phyloP scores from a whole-genome alignment of 2,329 filamentous ascomycete genomes.

The Trichoderma semiorbis region DNA sequence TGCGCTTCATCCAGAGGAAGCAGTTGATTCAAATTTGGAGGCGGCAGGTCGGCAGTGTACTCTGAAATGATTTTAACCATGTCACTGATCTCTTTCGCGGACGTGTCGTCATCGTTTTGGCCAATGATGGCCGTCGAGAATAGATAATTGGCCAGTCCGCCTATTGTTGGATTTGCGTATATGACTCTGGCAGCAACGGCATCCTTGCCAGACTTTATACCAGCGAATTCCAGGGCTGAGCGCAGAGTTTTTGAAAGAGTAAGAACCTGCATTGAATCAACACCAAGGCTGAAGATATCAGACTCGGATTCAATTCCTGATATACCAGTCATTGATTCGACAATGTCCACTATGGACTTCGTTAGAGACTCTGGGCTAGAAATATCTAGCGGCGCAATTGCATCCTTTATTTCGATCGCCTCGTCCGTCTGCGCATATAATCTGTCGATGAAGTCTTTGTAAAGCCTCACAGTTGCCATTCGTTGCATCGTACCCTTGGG shows the following conservation, averaged over 20 bases:
- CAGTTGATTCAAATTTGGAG: conserved; percentile 22
- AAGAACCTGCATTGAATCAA: conserved; percentile 41
- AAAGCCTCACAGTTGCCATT: conserved; percentile 37
- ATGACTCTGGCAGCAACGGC: conserved; percentile 26
- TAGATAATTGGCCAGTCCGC: conserved; percentile 24
- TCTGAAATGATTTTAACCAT: conserved; percentile 25
- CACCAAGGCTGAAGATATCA: conserved; percentile 38
- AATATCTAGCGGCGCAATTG: conserved; percentile 21
- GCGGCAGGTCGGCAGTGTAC: conserved; percentile 30
- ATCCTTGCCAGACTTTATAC: conserved; percentile 17
- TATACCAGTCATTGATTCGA: conserved; percentile 20
- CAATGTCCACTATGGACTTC: conserved; percentile 24
- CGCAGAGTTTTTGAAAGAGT: conserved; percentile 22
- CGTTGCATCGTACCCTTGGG: conserved; percentile 47
- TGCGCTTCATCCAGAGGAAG: conserved; percentile 29
- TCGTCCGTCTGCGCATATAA: conserved; percentile 35
- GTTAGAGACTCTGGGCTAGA: conserved; percentile 24
- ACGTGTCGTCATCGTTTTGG: conserved; percentile 1
- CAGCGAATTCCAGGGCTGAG: conserved; percentile 22
- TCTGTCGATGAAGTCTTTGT: conserved; percentile 41
- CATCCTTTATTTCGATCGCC: conserved; percentile 26
- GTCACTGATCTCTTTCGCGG: not conserved
- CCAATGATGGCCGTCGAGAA: conserved; percentile 12
- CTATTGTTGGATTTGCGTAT: conserved; percentile 31
- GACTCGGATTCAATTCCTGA: conserved; percentile 24